phyloP scores from a whole-genome alignment of 2,329 filamentous ascomycete species.

The Tetracladium maxilliforme region DNA sequence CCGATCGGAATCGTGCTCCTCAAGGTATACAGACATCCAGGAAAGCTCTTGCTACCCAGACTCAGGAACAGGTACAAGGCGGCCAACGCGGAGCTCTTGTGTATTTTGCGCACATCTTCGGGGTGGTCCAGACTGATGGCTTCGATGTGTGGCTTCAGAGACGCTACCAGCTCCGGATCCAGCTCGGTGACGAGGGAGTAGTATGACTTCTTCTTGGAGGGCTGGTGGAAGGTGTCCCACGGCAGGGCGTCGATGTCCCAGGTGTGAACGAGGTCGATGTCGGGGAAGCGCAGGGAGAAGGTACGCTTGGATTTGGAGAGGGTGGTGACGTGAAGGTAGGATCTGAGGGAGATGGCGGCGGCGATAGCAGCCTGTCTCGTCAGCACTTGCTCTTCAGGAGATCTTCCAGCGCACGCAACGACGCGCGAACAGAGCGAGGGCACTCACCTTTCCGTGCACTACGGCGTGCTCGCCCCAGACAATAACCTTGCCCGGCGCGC shows the following conservation, averaged over 20 bases:
- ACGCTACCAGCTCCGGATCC: conserved; percentile 67
- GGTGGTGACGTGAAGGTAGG: conserved; percentile 90
- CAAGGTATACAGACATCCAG: conserved; percentile 76
- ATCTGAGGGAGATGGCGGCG: conserved; percentile 85
- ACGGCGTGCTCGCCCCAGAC: conserved; percentile 96
- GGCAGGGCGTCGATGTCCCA: conserved; percentile 91
- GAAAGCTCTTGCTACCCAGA: conserved; percentile 63
- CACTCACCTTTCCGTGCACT: conserved; percentile 77
- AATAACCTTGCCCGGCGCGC: conserved; percentile 94
- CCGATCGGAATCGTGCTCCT: conserved; percentile 89
- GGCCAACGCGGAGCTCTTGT: conserved; percentile 64
- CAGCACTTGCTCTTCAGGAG: conserved; percentile 1
- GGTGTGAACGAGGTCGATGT: conserved; percentile 77
- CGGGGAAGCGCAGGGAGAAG: conserved; percentile 77
- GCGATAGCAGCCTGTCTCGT: conserved; percentile 65
- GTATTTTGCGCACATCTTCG: conserved; percentile 66
- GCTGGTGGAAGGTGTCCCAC: conserved; percentile 67
- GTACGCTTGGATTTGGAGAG: conserved; percentile 85
- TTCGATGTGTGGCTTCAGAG: conserved; percentile 66
- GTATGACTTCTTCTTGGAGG: conserved; percentile 86
- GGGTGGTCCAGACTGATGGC: conserved; percentile 52
- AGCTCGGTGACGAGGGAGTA: conserved; percentile 78
- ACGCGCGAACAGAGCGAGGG: too few relatives aligned
- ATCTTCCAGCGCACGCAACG: too few relatives aligned
- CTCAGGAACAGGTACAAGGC: conserved; percentile 92